phyloP scores from a whole-genome alignment of 495 filamentous ascomycete genomes.

The Podospora anserina region DNA sequence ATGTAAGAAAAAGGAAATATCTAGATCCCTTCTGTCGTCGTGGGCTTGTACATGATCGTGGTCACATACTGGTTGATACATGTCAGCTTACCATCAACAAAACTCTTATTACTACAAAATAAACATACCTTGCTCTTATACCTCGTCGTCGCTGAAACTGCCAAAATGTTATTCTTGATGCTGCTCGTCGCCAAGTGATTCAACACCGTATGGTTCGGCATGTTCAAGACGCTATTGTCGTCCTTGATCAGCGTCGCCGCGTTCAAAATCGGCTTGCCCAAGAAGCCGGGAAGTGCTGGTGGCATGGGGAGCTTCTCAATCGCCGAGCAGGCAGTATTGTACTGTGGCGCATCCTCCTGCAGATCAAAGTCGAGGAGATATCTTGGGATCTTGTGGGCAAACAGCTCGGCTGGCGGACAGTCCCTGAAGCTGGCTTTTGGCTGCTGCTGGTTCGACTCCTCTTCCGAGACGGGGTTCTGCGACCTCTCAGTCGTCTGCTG shows the following conservation, averaged over 20 bases:
- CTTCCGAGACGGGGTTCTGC: slow-evolving; percentile 28
- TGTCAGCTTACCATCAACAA: slow-evolving; percentile 10
- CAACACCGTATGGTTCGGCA: slow-evolving; percentile 94
- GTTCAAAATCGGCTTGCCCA: slow-evolving; percentile 93
- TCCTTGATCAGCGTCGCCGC: slow-evolving; percentile 88
- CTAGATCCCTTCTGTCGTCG: slow-evolving; percentile 36
- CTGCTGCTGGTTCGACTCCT: slow-evolving; percentile 37
- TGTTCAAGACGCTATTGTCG: slow-evolving; percentile 90
- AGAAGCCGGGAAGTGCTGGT: slow-evolving; percentile 82
- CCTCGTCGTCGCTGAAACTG: slow-evolving; percentile 94
- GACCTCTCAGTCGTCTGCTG: slow-evolving; percentile 30
- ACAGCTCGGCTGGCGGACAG: slow-evolving; percentile 45
- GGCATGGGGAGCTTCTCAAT: slow-evolving; percentile 75
- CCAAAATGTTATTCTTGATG: slow-evolving; percentile 92
- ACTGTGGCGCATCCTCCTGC: slow-evolving; percentile 68
- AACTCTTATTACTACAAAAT: too few species aligned
- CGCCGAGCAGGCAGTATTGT: slow-evolving; percentile 63
- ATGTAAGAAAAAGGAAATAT: background rate
- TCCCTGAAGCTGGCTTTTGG: slow-evolving; percentile 38
- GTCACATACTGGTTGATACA: slow-evolving; percentile 80
- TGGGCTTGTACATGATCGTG: slow-evolving; percentile 96
- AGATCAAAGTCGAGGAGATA: slow-evolving; percentile 85
- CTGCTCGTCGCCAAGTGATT: slow-evolving; percentile 98
- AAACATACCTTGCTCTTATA: slow-evolving; percentile 84
- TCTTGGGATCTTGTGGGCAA: slow-evolving; percentile 67